Conservation (phyloP, 805 yeast genomes). For the Nakazawaea ishiwadae region DNA sequence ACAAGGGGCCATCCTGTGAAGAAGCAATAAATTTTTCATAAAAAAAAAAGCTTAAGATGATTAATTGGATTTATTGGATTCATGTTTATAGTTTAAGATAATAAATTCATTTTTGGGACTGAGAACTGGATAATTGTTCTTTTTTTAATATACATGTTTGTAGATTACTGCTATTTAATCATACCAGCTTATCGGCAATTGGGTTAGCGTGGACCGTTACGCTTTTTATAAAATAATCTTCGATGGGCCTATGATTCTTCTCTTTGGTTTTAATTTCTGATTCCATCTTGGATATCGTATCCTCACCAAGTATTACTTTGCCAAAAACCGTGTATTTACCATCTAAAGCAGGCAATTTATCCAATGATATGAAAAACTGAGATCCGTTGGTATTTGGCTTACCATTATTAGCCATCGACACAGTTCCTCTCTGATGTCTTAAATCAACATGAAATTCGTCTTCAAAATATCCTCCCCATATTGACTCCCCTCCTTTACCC, state of each 20-base stretch:
- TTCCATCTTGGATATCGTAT: conserved; percentile 22
- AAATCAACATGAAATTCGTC: conserved; percentile 20
- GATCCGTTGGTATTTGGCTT: conserved; percentile 54
- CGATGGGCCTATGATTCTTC: conserved; percentile 31
- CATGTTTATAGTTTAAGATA: conserved; percentile 13
- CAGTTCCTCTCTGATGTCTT: conserved; percentile 19
- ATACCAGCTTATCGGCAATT: conserved; percentile 23
- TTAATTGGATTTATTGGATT: not conserved
- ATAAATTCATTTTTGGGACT: conserved; percentile 3
- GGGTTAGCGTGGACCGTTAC: conserved; percentile 41
- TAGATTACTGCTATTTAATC: no score
- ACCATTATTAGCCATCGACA: conserved; percentile 60
- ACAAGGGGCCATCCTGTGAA: conserved; percentile 37
- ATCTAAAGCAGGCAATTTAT: conserved; percentile 19
- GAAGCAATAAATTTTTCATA: conserved; percentile 19
- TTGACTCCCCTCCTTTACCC: conserved; percentile 24
- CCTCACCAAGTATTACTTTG: conserved; percentile 16
- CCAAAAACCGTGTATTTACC: conserved; percentile 24
- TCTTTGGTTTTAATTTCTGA: conserved; percentile 23
- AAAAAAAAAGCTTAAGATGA: not conserved
- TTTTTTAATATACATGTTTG: no score
- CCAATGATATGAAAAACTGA: conserved; percentile 44
- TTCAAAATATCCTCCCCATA: conserved; percentile 23
- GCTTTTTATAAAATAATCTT: conserved; percentile 23
- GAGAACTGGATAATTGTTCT: conserved; percentile 2